Evolutionary conservation across 2,329 filamentous ascomycete genomes (phyloP).

Genomic region (Pezicula neosporulosa): DNA sequence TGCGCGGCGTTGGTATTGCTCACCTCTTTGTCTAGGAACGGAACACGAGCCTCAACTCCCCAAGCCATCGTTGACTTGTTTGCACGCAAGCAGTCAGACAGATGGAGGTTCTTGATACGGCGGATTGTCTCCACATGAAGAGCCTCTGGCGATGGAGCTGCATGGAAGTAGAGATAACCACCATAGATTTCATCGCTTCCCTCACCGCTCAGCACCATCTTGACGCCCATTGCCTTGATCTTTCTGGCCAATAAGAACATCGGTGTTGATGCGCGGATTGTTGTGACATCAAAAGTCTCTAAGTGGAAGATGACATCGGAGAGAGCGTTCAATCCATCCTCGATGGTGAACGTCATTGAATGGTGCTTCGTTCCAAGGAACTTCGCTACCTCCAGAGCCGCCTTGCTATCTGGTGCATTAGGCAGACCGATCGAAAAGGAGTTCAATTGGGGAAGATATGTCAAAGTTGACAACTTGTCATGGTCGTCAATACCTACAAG

Average conservation of each 20-base stretch:
- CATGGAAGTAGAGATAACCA: conserved; percentile 98
- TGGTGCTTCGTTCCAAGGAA: conserved; percentile 98
- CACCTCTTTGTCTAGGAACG: conserved; percentile 91
- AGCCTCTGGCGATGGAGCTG: conserved; percentile 82
- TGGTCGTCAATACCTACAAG: conserved; percentile 94
- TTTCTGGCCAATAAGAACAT: conserved; percentile 98
- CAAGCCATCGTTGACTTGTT: conserved; percentile 99
- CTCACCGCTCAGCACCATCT: conserved; percentile 98
- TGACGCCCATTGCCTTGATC: conserved; percentile 99
- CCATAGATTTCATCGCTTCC: conserved; percentile 98
- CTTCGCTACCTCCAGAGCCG: conserved; percentile 88
- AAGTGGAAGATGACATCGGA: conserved; percentile 98
- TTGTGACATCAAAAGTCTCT: conserved; percentile 97
- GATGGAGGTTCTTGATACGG: conserved; percentile 92
- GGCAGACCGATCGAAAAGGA: conserved; percentile 98
- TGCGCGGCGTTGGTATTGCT: conserved; percentile 15
- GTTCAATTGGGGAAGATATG: conserved; percentile 91
- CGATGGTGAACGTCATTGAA: conserved; percentile 95
- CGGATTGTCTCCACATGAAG: conserved; percentile 95
- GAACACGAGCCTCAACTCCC: conserved; percentile 96
- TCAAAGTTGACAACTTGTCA: conserved; percentile 83
- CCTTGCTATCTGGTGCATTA: conserved; percentile 86
- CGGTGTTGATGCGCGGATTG: conserved; percentile 94
- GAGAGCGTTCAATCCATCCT: conserved; percentile 94
- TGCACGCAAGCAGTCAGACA: conserved; percentile 93